These are phyloP conservation scores for Lipomyces orientalis DNA, from an alignment of 805 yeast genomes.

Conservation along the genomic window DNA sequence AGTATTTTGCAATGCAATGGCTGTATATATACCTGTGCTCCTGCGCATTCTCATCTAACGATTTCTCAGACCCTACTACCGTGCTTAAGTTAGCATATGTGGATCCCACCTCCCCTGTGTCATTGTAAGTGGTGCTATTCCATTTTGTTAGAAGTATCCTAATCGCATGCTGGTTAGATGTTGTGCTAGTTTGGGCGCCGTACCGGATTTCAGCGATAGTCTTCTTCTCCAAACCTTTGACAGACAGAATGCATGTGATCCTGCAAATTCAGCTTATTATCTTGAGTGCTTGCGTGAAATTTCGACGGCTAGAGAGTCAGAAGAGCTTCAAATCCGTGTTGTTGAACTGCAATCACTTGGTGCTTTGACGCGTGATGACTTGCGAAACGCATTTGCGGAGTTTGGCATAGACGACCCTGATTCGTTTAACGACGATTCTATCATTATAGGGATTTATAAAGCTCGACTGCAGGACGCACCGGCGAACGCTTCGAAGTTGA, in stretches of 20 bases:
- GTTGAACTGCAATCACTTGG: constrained; percentile 59
- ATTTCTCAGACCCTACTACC: constrained; percentile 14
- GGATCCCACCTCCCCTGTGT: constrained; percentile 22
- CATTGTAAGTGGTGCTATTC: constrained; percentile 17
- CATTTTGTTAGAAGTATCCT: background rate
- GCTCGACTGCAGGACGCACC: constrained; percentile 26
- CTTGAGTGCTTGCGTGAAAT: constrained; percentile 63
- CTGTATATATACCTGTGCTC: constrained; percentile 6
- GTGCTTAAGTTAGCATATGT: constrained; percentile 12
- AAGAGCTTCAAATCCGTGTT: constrained; percentile 53
- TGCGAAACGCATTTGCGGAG: constrained; percentile 48
- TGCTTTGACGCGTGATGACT: constrained; percentile 56
- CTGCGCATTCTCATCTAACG: background rate
- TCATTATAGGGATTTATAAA: constrained; percentile 31
- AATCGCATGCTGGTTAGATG: constrained; percentile 35
- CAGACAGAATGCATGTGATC: constrained; percentile 51
- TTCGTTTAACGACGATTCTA: constrained; percentile 17
- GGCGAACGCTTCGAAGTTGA: constrained; percentile 44
- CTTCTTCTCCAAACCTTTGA: constrained; percentile 57
- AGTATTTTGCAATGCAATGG: constrained; percentile 7
- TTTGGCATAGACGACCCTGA: constrained; percentile 43
- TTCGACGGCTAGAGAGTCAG: constrained; percentile 56
- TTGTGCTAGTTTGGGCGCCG: constrained; percentile 56
- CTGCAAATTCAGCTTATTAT: constrained; percentile 54
- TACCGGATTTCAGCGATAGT: constrained; percentile 57